Base-by-base conservation (phyloP, 169 alveolate genomes). In the Cryptosporidium muris region DNA sequence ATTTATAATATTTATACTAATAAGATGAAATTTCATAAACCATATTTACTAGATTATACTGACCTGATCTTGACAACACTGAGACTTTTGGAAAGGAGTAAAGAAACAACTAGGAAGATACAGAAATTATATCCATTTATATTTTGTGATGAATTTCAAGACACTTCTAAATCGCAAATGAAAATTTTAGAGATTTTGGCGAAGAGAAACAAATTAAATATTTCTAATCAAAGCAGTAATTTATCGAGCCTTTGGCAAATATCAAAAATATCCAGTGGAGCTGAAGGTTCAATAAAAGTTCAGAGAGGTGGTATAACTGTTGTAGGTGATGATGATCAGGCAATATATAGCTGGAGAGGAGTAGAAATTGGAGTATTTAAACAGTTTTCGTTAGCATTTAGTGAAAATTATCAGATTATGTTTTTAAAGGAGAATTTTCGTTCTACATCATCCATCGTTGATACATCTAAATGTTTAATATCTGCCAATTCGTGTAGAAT, bases 321-420 rank as follows among this genome's bases (percentile, higher is more conserved):
- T 4, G 92, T 91, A 5, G 95, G 95, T 36, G 95, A 92, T 66
- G 95, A 92, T 81, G 93, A 82, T 60, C 96, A 93, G 88, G 81
- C 93, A 49, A 93, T 93, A 36, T 93, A 93, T 81, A 81, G 91
- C 14, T 93, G 92, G 91, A 53, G 95, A 65, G 95, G 96, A 45
- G 91, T 91, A 36, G 89, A 81, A 48, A 64, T 88, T 11, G 88
- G 90, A 68, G 89, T 91, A 53, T 64, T 90, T 60, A 14, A 64
- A 1, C 88, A 67, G 51, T 81, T 91, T 40, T 53, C 81, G 25
- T 42, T 54, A 58, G 60, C 48, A 8, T 65, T 66, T 43, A 89
- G 81, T 12, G 45, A 80, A 5, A 60, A 67, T 53, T 88, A 88
- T 34, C 34, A 52, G 14, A 40, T 80, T 51, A 63, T 65, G 14